Evolutionary conservation across 345 rosid species (phyloP).

Genomic region (Corchorus olitorius): DNA sequence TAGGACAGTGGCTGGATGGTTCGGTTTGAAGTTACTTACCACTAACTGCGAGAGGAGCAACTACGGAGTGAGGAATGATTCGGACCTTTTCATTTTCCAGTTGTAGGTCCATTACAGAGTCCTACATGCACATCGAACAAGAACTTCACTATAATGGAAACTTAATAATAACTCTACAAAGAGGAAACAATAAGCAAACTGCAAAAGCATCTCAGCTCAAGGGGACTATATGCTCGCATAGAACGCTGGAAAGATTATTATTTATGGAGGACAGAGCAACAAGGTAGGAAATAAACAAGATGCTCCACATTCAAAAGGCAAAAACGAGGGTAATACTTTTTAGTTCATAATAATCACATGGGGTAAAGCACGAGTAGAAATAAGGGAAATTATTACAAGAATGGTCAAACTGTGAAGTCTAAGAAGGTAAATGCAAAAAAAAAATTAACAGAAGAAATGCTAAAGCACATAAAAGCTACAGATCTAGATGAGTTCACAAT

Average conservation of each 20-base stretch:
- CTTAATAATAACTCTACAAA: neutral
- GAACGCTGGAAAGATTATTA: neutral
- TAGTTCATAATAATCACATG: neutral
- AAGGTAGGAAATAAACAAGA: neutral
- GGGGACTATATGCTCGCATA: neutral
- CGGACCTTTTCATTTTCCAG: constrained; percentile 76
- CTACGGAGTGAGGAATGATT: constrained; percentile 55
- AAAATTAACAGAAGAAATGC: neutral
- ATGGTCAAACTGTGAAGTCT: neutral
- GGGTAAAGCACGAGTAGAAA: neutral
- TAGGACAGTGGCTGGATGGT: neutral
- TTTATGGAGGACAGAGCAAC: neutral
- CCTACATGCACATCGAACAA: constrained; percentile 37
- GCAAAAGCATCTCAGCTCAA: neutral
- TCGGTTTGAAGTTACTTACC: constrained; percentile 44
- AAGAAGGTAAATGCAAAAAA: neutral
- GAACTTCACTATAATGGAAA: constrained; percentile 2
- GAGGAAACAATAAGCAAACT: neutral
- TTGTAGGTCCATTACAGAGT: constrained; percentile 46
- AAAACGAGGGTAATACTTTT: neutral
- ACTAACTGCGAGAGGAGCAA: constrained; percentile 80
- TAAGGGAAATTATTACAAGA: neutral
- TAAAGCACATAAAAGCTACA: neutral
- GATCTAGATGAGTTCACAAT: neutral
- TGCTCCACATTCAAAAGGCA: neutral